Evolutionary conservation across 1,284 basidiomycete species (phyloP).

Genomic region (Tremellales sp.): DNA sequence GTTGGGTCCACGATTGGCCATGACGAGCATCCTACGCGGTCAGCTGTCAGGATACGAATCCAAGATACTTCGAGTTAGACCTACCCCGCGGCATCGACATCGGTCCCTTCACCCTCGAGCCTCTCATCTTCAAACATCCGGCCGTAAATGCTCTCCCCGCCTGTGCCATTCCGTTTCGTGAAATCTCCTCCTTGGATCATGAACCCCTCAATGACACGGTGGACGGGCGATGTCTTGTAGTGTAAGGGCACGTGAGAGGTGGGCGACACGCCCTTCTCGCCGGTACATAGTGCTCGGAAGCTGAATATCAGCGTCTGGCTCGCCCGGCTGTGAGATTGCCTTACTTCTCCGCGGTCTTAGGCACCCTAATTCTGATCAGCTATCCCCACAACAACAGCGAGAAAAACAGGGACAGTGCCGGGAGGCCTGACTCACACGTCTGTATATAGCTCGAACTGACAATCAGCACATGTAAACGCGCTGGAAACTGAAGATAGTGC

Average conservation of each 20-base stretch:
- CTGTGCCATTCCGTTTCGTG: slow-evolving; percentile 54
- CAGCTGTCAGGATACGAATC: neutral
- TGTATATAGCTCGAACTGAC: slow-evolving; percentile 72
- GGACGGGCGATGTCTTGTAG: slow-evolving; percentile 75
- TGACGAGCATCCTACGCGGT: slow-evolving; percentile 51
- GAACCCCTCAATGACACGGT: slow-evolving; percentile 75
- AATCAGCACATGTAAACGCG: slow-evolving; percentile 3
- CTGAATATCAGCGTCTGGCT: slow-evolving; percentile 46
- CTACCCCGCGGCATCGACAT: slow-evolving; percentile 46
- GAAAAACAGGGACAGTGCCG: neutral
- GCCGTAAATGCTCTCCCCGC: slow-evolving; percentile 51
- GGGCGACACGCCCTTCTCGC: slow-evolving; percentile 69
- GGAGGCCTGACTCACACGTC: slow-evolving; percentile 42
- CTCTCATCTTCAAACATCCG: slow-evolving; percentile 46
- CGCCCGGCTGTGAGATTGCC: slow-evolving; percentile 17
- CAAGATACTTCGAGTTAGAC: slow-evolving; percentile 9
- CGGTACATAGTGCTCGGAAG: slow-evolving; percentile 83
- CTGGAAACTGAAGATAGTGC: neutral
- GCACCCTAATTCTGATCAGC: slow-evolving; percentile 54
- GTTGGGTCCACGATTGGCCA: slow-evolving; percentile 61
- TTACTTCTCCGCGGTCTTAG: slow-evolving; percentile 82
- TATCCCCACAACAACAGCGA: slow-evolving; percentile 1
- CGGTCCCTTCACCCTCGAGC: slow-evolving; percentile 34
- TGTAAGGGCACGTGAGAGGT: slow-evolving; percentile 64
- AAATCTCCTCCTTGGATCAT: slow-evolving; percentile 81